Evolutionary conservation across 2,329 filamentous ascomycete genomes (phyloP), one percentile per base, ranked within the genome.

Genomic region (Dichotomopilus funicola): DNA sequence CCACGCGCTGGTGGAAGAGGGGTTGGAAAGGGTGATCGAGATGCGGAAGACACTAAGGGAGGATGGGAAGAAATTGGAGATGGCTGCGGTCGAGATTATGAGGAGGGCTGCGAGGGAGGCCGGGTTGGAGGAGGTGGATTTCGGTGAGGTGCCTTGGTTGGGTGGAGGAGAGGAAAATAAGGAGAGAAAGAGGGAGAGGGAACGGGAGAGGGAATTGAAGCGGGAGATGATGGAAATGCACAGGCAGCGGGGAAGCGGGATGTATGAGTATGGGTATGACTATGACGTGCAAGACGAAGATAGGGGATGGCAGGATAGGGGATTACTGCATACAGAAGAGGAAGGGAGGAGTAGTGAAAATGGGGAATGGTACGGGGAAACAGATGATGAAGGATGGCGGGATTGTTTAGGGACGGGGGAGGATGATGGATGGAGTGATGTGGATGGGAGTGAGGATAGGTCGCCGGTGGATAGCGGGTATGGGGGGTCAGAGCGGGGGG

Each of bases 21-120:
- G 61, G 0, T 55, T 69, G 3, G 49, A 51, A 12, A 55, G 49
- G 53, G 57, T 63, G 0, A 59, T 61, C 1, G 45, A 52, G 5
- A 62, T 57, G 6, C 61, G 68, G 36, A 35, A 54, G 51, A 34
- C 42, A 31, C 51, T 68, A 13, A 46, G 47, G 4, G 35, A 37
- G 1, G 62, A 68, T 50, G 61, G 57, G 6, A 53, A 45, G 38
- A 31, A 45, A 33, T 42, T 72, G 12, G 62, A 66, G 44, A 34
- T 13, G 8, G 60, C 60, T 38, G 60, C 64, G 1, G 33, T 71
- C 3, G 41, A 54, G 11, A 67, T 71, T 12, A 69, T 71, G 69
- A 60, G 55, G 55, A 55, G 61, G 47, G 68, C 68, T 6, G 68
- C 66, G 9, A 46, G 62, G 10, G 66, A 68, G 40, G 65, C 65